Base-by-base conservation (phyloP, 108 stramenopile species). In the Pseudonitzschia pungens region DNA sequence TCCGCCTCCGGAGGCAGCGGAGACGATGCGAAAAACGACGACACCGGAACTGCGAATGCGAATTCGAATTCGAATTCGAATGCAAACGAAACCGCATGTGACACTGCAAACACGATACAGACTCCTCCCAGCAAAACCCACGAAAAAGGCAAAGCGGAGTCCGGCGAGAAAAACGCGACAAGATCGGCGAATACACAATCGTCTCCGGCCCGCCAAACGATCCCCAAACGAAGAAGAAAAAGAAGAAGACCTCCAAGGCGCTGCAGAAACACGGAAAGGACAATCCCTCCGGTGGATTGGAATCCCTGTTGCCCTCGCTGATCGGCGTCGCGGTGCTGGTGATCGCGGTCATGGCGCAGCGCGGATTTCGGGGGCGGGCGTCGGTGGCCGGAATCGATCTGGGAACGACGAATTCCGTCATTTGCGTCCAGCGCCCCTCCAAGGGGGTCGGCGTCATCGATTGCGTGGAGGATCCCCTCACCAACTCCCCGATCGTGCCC, bases 401-500 rank as follows among this genome's bases (percentile, higher is more conserved):
- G 65, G 93, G 93, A 40, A 94, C 93, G 8, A 94, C 93, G 71
- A 94, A 94, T 59, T 87, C 85, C 65, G 93, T 94, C 21, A 76
- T 94, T 64, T 94, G 93, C 72, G 91, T 94, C 1, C 93, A 94
- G 68, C 71, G 86, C 28, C 88, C 71, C 3, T 81, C 87, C 50
- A 86, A 87, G 72, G 81, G 86, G 2, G 90, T 94, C 14, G 93
- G 93, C 12, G 81, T 77, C 22, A 94, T 94, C 65, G 84, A 84
- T 20, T 94, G 93, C 74, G 89, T 94, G 32, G 67, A 76, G 22
- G 93, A 94, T 83, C 89, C 89, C n/a, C 27, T 63, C 11, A 84
- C 79, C 7, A 74, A 75, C 8, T 87, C 89, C 31, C 86, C 89
- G 33, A 90, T 94, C 51, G 60, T 94, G 29, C 93, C 93, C 15